Evolutionary conservation across 495 filamentous ascomycete genomes (phyloP), one percentile per base, ranked within the genome.

Genomic region (Penicillium odoratum): DNA sequence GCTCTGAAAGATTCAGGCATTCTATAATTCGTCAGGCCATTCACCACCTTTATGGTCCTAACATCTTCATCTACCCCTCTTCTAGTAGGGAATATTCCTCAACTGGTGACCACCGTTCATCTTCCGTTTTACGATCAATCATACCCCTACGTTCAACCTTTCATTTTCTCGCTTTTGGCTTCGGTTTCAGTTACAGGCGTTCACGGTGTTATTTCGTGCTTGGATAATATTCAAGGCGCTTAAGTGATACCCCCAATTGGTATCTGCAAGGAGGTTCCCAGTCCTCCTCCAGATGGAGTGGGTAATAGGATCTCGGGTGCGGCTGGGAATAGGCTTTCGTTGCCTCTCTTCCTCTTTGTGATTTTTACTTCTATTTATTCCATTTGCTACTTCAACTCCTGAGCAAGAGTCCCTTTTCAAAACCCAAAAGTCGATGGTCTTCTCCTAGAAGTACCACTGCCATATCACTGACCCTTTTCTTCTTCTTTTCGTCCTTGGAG

Each of bases 1-100:
- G 94, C 94, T 25, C 79, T 98, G 68, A 97, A 94, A 78, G 94
- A 98, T 71, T 97, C 94, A 5, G 94, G 94, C 61, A 98, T 98
- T 72, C 83, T 98, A 69, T 97, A 65, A 44, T 36, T 55, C 21
- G 36, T 26, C 34, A 46, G 4, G 43, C 28, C 5, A 53, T 42
- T 38, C 26, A 38, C 18, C 18, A 34, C 8, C 33, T 18, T 28
- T 53, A 15, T 33, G 29, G 29, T 51, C 34, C 53, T 29, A 3
- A 29, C 40, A 55, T 48, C 56, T 48, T 43, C 51, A 44, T 42
- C 25, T 30, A 11, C 42, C 43, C 51, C 33, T 57, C 56, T 62
- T 53, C 48, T 46, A 60, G 30, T 40, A 54, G 38, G 51, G 48
- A 40, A 43, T 51, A 31, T 52, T 52, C 18, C 21, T 18, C 40